A percentile compares a stretch with the other conserved stretches of the same genome.
These are phyloP conservation scores for Talaromyces albobiverticillius DNA, from an alignment of 2,329 filamentous ascomycete species.

Conservation along the genomic window DNA sequence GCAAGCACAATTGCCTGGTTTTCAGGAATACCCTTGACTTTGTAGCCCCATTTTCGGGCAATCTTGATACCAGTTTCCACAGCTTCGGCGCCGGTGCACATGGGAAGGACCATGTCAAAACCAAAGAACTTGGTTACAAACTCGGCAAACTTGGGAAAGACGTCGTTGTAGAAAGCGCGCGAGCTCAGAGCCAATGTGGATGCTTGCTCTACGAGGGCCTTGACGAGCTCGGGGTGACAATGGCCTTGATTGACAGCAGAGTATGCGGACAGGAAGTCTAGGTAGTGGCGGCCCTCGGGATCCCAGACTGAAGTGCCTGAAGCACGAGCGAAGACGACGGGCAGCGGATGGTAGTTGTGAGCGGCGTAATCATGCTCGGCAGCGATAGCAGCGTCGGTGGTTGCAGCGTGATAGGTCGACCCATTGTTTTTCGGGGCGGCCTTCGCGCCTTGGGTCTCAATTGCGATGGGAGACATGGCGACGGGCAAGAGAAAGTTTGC, in stretches of 20 bases:
- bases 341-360: constrained; percentile 98
- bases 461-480: constrained; percentile 24
- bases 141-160: constrained; percentile 92
- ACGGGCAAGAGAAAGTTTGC: neutral
- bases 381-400: constrained; percentile 74
- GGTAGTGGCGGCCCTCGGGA: constrained; percentile 89
- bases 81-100: constrained; percentile 97
- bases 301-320: constrained; percentile 92
- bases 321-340: constrained; percentile 85
- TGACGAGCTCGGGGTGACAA: constrained; percentile 93
- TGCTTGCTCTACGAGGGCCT: constrained; percentile 85
- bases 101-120: constrained; percentile 96
- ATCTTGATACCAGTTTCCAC: constrained; percentile 96
- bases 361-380: constrained; percentile 82
- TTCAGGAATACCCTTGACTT: constrained; percentile 83
- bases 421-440: constrained; percentile 35
- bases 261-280: constrained; percentile 98
- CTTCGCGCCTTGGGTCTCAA: constrained; percentile 30
- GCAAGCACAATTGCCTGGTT: constrained; percentile 82
- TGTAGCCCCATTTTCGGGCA: constrained; percentile 97
- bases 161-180: constrained; percentile 96
- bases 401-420: constrained; percentile 67
- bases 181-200: constrained; percentile 86
- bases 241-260: constrained; percentile 97
- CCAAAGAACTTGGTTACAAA: constrained; percentile 86